Evolutionary conservation across 495 filamentous ascomycete genomes (phyloP).

Genomic region (Opeltia flavorubescens): DNA sequence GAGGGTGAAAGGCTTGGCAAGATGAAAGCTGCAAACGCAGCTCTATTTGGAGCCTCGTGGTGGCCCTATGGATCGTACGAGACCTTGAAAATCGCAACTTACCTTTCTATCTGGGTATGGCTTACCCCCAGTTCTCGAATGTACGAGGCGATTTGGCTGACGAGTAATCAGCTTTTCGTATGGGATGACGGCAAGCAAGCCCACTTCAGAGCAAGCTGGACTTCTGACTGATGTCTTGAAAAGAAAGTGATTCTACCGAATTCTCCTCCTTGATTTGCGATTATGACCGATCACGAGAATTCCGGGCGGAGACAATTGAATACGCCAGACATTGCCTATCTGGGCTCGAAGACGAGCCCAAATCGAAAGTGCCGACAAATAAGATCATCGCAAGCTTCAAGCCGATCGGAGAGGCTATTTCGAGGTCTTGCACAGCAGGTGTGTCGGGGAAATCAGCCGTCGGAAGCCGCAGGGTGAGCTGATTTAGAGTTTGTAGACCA

Average conservation of each 20-base stretch:
- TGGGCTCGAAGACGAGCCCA: neutral
- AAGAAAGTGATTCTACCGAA: conserved; percentile 5
- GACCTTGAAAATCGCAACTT: neutral
- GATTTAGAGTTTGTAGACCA: conserved; percentile 5
- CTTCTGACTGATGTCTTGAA: neutral
- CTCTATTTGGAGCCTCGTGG: conserved; percentile 3
- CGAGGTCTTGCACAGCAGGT: conserved; percentile 2
- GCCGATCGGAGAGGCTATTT: conserved; percentile 7
- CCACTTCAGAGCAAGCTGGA: neutral
- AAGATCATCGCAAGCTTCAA: conserved; percentile 12
- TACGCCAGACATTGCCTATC: neutral
- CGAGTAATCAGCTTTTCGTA: conserved; percentile 3
- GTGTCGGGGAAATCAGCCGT: neutral
- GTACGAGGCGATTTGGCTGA: neutral
- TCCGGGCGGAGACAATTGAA: conserved; percentile 4
- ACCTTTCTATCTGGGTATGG: conserved; percentile 1
- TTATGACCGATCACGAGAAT: neutral
- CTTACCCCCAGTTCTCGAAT: neutral
- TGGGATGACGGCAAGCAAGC: conserved; percentile 2
- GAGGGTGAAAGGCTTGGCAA: conserved; percentile 3
- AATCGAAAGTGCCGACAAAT: conserved; percentile 1
- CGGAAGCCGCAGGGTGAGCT: neutral
- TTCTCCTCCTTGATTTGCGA: neutral
- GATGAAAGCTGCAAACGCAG: conserved; percentile 3
- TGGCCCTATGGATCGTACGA: conserved; percentile 4